Evolutionary conservation across 2,329 filamentous ascomycete species (phyloP).

Genomic region (Eurotiales sp.): DNA sequence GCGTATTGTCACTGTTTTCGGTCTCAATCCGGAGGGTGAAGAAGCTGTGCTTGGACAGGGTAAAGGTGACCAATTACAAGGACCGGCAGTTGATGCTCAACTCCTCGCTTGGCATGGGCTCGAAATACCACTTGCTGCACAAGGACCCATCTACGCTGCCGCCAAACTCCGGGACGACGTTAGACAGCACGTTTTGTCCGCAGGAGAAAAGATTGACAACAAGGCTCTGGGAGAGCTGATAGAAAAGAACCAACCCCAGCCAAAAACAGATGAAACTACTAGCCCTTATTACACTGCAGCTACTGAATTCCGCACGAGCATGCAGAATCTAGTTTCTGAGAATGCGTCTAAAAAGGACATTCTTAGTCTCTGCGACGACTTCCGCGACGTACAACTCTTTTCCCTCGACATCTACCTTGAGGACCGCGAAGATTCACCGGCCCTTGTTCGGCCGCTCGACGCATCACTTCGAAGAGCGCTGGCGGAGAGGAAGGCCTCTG

Average conservation of each 20-base stretch:
- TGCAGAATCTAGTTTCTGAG: slow-evolving; percentile 50
- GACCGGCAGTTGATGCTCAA: neutral
- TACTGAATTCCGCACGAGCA: slow-evolving; percentile 34
- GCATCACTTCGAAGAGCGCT: slow-evolving; percentile 5
- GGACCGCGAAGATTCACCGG: slow-evolving; percentile 66
- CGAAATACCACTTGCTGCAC: slow-evolving; percentile 53
- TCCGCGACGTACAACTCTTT: slow-evolving; percentile 77
- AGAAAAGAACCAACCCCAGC: slow-evolving; percentile 27
- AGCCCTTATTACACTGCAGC: slow-evolving; percentile 43
- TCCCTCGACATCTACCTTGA: slow-evolving; percentile 84
- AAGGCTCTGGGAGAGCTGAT: slow-evolving; percentile 20
- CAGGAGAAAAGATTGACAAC: slow-evolving; percentile 37
- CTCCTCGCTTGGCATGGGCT: slow-evolving; percentile 50
- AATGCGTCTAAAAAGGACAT: slow-evolving; percentile 55
- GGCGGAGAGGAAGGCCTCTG: neutral
- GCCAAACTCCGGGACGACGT: slow-evolving; percentile 50
- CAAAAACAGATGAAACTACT: slow-evolving; percentile 26
- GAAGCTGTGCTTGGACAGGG: slow-evolving; percentile 58
- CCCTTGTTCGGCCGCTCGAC: slow-evolving; percentile 54
- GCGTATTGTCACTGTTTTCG: slow-evolving; percentile 76
- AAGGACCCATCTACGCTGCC: slow-evolving; percentile 55
- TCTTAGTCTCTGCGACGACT: slow-evolving; percentile 71
- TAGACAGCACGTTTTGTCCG: slow-evolving; percentile 24
- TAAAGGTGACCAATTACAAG: slow-evolving; percentile 31
- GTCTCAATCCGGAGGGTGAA: slow-evolving; percentile 57